Percentiles rank a stretch among this genome's conserved stretches.
Evolutionary conservation across 2,329 filamentous ascomycete species (phyloP).

Genomic region (Cladosporium austrohemisphaericum): DNA sequence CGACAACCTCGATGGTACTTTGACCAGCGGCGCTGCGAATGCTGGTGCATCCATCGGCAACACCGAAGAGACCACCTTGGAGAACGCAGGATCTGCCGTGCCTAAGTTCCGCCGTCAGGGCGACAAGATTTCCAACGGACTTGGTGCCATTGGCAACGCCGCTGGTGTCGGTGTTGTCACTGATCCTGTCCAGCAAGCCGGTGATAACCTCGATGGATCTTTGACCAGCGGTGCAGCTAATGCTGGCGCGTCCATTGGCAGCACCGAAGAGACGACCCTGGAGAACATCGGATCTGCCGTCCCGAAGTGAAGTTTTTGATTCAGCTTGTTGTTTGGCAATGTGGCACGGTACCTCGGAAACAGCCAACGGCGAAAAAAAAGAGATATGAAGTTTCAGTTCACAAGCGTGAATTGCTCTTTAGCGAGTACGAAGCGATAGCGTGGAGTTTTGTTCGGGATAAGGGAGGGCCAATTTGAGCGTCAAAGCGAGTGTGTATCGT

Average conservation of each 20-base stretch:
- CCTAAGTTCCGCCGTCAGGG: slow-evolving; percentile 20
- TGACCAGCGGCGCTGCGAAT: slow-evolving; percentile 15
- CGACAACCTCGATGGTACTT: slow-evolving; percentile 15
- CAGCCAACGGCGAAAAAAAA: too few species aligned
- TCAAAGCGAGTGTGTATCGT: background rate
- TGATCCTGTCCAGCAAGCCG: background rate
- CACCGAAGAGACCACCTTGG: slow-evolving; percentile 13
- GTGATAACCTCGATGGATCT: slow-evolving; percentile 19
- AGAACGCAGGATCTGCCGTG: slow-evolving; percentile 13
- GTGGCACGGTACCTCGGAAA: too few species aligned
- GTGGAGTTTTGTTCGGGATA: background rate
- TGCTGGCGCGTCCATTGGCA: slow-evolving; percentile 18
- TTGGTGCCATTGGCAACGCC: slow-evolving; percentile 17
- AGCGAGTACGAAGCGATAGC: background rate
- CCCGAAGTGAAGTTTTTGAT: slow-evolving; percentile 7
- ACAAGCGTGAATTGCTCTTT: too few species aligned
- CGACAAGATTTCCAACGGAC: slow-evolving; percentile 26
- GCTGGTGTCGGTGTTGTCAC: slow-evolving; percentile 15
- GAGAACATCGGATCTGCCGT: slow-evolving; percentile 18
- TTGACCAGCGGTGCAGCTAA: slow-evolving; percentile 20
- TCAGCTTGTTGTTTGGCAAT: background rate
- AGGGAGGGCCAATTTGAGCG: background rate
- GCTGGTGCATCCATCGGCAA: slow-evolving; percentile 15
- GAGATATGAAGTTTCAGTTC: too few species aligned
- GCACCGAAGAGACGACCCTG: slow-evolving; percentile 18